These are phyloP conservation scores for Mortierella sp. DNA, from an alignment of 371 early-diverging fungal species.

Conservation along the genomic window DNA sequence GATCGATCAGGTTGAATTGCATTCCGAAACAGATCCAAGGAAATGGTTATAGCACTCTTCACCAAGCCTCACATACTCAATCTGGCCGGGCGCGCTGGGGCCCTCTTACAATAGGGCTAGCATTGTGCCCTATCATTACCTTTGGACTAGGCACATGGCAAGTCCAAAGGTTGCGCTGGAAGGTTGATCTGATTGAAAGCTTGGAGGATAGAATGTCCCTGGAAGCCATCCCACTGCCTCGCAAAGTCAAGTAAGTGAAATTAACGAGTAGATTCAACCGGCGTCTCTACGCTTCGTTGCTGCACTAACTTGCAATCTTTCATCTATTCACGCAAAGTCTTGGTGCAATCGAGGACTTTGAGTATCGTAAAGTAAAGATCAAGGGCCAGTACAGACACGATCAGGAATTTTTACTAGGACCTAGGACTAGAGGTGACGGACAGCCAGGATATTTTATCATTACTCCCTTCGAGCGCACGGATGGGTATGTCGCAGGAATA, in stretches of 20 bases:
- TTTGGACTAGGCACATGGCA: constrained; percentile 95
- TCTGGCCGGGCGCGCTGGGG: constrained; percentile 46
- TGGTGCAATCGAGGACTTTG: constrained; percentile 69
- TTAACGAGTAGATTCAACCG: neutral
- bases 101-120: constrained; percentile 59
- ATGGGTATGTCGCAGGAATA: constrained; percentile 60
- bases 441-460: constrained; percentile 85
- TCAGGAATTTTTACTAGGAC: constrained; percentile 85
- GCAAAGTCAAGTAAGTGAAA: constrained; percentile 67
- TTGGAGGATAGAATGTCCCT: constrained; percentile 75
- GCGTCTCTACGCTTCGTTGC: neutral
- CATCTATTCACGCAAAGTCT: constrained; percentile 47
- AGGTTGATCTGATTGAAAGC: constrained; percentile 81
- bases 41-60: constrained; percentile 27
- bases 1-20: neutral
- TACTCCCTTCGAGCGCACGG: constrained; percentile 86
- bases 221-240: constrained; percentile 78
- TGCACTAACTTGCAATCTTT: neutral
- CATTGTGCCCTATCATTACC: constrained; percentile 82
- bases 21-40: constrained; percentile 10
- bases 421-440: constrained; percentile 80
- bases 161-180: constrained; percentile 91
- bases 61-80: constrained; percentile 31
- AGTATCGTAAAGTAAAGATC: constrained; percentile 79
- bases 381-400: constrained; percentile 80